Percentiles rank a stretch among this genome's conserved stretches.
Conservation (phyloP, 2,329 filamentous ascomycete species). For the Aureobasidium sp. region DNA sequence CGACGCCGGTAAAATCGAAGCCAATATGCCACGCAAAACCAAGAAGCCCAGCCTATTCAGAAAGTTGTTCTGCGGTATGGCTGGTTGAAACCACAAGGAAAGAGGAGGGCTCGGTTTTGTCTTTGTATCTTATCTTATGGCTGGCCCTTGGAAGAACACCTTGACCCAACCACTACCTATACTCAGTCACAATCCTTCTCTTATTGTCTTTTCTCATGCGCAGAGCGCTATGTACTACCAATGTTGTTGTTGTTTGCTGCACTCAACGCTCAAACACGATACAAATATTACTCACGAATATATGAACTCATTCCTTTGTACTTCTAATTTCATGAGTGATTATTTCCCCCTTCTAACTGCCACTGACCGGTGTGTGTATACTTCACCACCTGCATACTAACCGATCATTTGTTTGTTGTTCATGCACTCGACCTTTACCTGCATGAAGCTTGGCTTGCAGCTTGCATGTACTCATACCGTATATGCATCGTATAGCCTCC, state of each 20-base stretch:
- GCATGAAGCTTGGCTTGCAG: too few species aligned
- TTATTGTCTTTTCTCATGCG: background rate
- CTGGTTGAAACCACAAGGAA: background rate
- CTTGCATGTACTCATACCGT: too few species aligned
- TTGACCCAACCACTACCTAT: background rate
- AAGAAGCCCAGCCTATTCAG: background rate
- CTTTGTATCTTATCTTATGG: background rate
- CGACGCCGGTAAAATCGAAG: background rate
- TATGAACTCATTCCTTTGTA: background rate
- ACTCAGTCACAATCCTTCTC: background rate
- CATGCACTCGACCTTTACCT: too few species aligned
- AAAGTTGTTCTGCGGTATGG: conserved; percentile 7
- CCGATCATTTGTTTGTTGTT: too few species aligned
- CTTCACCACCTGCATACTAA: too few species aligned
- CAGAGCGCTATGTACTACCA: background rate
- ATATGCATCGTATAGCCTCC: too few species aligned
- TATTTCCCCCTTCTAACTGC: background rate
- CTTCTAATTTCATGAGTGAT: background rate
- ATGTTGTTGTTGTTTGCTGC: background rate
- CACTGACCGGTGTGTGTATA: too few species aligned
- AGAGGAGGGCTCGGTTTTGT: background rate
- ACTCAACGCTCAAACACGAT: background rate
- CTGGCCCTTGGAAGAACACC: background rate
- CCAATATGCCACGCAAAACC: background rate
- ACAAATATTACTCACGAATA: background rate